Evolutionary conservation across 305 asterid genomes (phyloP).

Genomic region (Solanum hybrid): DNA sequence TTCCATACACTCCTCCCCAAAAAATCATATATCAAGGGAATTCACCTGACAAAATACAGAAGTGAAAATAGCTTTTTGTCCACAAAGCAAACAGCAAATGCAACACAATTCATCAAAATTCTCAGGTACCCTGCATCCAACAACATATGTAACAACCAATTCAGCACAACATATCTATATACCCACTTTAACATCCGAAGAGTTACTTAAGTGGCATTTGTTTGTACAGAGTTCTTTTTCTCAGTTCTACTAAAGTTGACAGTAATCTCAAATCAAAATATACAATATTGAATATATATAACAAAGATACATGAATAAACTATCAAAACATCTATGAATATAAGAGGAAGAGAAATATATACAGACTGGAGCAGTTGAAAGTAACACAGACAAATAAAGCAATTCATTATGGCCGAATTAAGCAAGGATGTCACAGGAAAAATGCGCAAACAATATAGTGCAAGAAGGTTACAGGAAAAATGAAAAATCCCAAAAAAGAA

Average conservation of each 20-base stretch:
- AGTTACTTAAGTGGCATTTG: neutral
- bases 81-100: constrained; percentile 85
- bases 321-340: neutral
- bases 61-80: constrained; percentile 70
- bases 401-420: neutral
- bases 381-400: neutral
- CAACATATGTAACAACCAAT: neutral
- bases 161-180: neutral
- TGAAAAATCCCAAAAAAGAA: neutral
- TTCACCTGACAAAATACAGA: constrained; percentile 72
- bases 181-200: neutral
- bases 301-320: neutral
- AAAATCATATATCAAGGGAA: neutral
- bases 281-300: neutral
- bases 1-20: neutral
- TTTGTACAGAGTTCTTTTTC: neutral
- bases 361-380: neutral
- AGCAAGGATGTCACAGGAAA: neutral
- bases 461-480: neutral
- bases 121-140: constrained; percentile 26
- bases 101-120: constrained; percentile 75
- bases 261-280: neutral
- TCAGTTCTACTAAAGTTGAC: neutral
- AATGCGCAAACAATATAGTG: neutral
- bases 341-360: neutral